A percentile compares a stretch with the other conserved stretches of the same genome.
Evolutionary conservation across 805 yeast genomes (phyloP).

Genomic region (Starmerella bombicola): DNA sequence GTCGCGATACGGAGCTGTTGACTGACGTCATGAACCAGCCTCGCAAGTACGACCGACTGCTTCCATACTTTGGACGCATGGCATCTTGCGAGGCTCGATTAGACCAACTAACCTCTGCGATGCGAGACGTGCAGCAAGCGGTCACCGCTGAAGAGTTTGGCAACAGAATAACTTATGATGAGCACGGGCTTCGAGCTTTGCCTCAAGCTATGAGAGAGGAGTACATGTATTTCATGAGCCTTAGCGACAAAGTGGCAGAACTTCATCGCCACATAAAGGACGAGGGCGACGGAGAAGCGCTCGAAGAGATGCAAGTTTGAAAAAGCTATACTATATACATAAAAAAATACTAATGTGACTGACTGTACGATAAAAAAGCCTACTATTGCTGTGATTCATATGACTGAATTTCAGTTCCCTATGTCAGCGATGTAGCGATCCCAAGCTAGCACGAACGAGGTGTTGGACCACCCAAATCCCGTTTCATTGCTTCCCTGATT

Average conservation of each 20-base stretch:
- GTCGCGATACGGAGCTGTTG: slow-evolving; percentile 20
- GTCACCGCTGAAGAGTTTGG: slow-evolving; percentile 27
- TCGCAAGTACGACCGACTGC: slow-evolving; percentile 26
- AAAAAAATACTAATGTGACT: not conserved
- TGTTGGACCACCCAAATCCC: slow-evolving; percentile 98
- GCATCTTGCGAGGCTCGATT: slow-evolving; percentile 28
- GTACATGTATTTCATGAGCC: slow-evolving; percentile 55
- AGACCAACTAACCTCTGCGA: slow-evolving; percentile 25
- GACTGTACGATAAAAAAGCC: too few species aligned
- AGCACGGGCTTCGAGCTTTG: slow-evolving; percentile 14
- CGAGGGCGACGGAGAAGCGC: slow-evolving; percentile 12
- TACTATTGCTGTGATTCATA: too few species aligned
- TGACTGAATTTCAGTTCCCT: too few species aligned
- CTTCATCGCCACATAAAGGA: slow-evolving; percentile 39
- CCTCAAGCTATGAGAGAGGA: slow-evolving; percentile 37
- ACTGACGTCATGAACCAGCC: slow-evolving; percentile 23
- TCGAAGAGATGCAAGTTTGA: slow-evolving; percentile 9
- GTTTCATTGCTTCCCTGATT: slow-evolving; percentile 95
- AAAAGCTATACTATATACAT: not conserved
- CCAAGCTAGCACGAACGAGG: slow-evolving; percentile 41
- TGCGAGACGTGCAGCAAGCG: slow-evolving; percentile 27
- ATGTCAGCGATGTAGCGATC: slow-evolving; percentile 8
- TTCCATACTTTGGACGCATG: slow-evolving; percentile 24
- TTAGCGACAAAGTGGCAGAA: slow-evolving; percentile 61
- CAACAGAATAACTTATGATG: slow-evolving; percentile 17